Base-by-base conservation (phyloP, 805 yeast species). In the Millerago galiae region DNA sequence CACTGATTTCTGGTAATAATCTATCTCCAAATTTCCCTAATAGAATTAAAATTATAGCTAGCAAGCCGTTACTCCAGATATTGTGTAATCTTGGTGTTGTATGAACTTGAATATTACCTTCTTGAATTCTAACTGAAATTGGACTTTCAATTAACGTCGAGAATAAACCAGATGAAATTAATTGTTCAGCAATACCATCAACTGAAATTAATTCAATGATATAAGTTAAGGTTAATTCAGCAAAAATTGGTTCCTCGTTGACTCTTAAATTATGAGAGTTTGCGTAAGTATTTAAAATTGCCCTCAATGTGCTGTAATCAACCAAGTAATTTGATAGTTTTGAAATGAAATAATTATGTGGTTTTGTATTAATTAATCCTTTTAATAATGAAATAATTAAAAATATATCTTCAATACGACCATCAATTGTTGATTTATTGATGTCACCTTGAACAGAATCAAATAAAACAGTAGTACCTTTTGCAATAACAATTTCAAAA, bases 31-130 rank as follows among this genome's bases (percentile, higher is more conserved):
- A 75, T 38, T 71, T 74, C 24, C 79, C 70, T 32, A 87, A 56
- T 13, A 86, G 61, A 1, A 75, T 66, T 38, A 86, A 63, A 16
- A 83, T 64, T 5, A 86, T 75, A 0, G 93, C 80, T 26, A 90
- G 66, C 14, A 90, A 62, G 1, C 96, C 95, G 53, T 81, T 79
- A n/a, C 79, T 74, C 97, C 97, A 90, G n/a, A 85, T 66, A 40
- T 75, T 71, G 58, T 89, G 91, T 45, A 84, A 62, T 37, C 75
- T 73, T 0, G 85, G 73, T 4, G 75, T 60, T 1, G 62, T 54
- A 31, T 68, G 70, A 2, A 84, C 72, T 12, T 70, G 65, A 3
- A 86, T 61, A 8, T 72, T 72, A 0, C 95, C 95, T 5, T 71
- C 66, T 55, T 82, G 87, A 33, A 90, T 76, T 2, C 70, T 69